phyloP scores from a whole-genome alignment of 2,329 filamentous ascomycete genomes.

The Colletotrichum tropicicola region DNA sequence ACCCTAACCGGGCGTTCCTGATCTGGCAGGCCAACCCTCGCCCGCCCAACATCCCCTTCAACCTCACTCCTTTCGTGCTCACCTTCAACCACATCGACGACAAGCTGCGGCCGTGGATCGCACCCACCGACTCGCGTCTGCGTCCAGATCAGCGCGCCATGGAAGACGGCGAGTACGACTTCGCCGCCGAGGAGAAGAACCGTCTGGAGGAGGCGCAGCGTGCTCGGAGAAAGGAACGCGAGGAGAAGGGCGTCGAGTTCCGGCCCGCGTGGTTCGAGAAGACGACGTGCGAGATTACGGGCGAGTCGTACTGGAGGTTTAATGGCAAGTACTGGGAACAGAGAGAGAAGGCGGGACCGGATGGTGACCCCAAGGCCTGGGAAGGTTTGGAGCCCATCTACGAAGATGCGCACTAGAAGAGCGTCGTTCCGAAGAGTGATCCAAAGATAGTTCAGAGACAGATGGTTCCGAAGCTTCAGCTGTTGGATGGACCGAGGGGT shows the following conservation, averaged over 20 bases:
- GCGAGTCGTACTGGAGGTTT: slow-evolving; percentile 90
- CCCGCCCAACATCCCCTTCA: slow-evolving; percentile 90
- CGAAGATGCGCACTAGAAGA: slow-evolving; percentile 38
- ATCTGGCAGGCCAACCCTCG: slow-evolving; percentile 91
- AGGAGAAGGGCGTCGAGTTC: slow-evolving; percentile 84
- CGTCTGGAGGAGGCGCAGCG: slow-evolving; percentile 92
- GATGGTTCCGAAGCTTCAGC: neutral
- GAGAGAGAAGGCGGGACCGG: slow-evolving; percentile 70
- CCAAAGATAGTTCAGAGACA: neutral
- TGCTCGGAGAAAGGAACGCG: slow-evolving; percentile 75
- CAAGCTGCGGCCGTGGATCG: slow-evolving; percentile 77
- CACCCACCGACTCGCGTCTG: slow-evolving; percentile 93
- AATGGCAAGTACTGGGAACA: slow-evolving; percentile 89
- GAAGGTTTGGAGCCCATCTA: slow-evolving; percentile 81
- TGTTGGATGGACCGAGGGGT: neutral
- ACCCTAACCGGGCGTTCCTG: slow-evolving; percentile 81
- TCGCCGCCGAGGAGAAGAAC: slow-evolving; percentile 93
- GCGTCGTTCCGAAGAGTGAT: neutral
- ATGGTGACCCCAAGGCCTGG: slow-evolving; percentile 68
- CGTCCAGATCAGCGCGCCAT: slow-evolving; percentile 96
- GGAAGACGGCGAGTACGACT: slow-evolving; percentile 97
- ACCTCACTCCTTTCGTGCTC: slow-evolving; percentile 94
- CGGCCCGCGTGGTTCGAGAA: slow-evolving; percentile 86
- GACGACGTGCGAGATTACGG: slow-evolving; percentile 78
- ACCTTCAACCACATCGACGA: slow-evolving; percentile 93